phyloP scores from a whole-genome alignment of 331 rosid genomes.

The Arachis monticola region DNA sequence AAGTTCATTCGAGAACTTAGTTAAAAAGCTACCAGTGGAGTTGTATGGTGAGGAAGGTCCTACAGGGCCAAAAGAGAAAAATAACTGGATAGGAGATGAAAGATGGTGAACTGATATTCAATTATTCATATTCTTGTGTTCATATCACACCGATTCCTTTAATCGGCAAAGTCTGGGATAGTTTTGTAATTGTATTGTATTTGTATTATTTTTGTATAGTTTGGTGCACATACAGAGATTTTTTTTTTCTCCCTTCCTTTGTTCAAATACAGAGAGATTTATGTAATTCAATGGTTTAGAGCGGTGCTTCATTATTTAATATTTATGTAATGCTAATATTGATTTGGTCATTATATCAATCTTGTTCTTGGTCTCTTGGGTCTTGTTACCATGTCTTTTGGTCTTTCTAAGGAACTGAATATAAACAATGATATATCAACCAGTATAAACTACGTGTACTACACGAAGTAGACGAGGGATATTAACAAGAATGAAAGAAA shows the following conservation, averaged over 20 bases:
- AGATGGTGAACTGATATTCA: slow-evolving; percentile 68
- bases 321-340: too few relatives aligned
- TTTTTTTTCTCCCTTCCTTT: too few relatives aligned
- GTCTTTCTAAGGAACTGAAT: too few relatives aligned
- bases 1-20: slow-evolving; percentile 47
- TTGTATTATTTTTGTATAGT: neutral
- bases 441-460: too few relatives aligned
- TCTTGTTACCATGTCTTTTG: too few relatives aligned
- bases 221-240: neutral
- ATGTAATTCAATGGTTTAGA: neutral
- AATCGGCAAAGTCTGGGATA: slow-evolving; percentile 21
- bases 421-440: too few relatives aligned
- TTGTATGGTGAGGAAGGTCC: slow-evolving; percentile 89
- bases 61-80: slow-evolving; percentile 91
- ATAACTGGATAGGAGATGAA: slow-evolving; percentile 91
- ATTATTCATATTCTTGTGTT: neutral
- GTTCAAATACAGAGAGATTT: neutral
- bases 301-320: slow-evolving; percentile 15
- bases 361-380: too few relatives aligned
- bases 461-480: neutral
- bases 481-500: too few relatives aligned
- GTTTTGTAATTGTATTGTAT: slow-evolving; percentile 28
- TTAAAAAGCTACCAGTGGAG: slow-evolving; percentile 68
- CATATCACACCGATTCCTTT: slow-evolving; percentile 28
- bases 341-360: too few relatives aligned